Base-by-base conservation (phyloP, 345 rosid genomes). In the Odontarrhena argentea region DNA sequence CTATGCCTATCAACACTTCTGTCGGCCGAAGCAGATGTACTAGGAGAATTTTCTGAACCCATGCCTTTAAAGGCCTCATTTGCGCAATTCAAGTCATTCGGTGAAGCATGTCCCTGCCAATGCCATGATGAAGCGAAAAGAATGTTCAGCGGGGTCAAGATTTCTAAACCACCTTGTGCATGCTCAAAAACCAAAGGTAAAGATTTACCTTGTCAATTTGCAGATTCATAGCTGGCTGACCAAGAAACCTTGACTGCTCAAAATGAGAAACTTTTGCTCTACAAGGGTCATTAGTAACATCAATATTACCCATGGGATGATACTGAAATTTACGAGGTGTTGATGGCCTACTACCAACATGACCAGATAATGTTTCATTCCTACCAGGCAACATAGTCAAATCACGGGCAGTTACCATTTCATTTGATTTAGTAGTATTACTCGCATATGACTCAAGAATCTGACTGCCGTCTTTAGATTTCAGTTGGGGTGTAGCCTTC, bases 241-340 rank as follows among this genome's bases (percentile, higher is more conserved):
- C 63, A 50, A 77, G 63, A 75, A 63, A 60, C 52, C 78, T 82
- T 57, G 85, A 73, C 55, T 70, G 85, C 32, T 77, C 78, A 58
- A 56, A 54, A 71, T 68, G 82, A 40, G 82, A 14, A 60, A 48
- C 65, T 26, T 42, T 63, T 65, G 77, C 83, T 68, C 61, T 59
- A 43, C 80, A 75, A 67, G 83, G 68, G 54, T 83, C 87, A 14
- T 71, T 43, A 67, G 79, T 86, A 55, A 64, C 75, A 75, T 81
- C 89, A 64, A 85, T 60, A 86, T 86, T 82, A 42, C 97, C 97
- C 91, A 86, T 90, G n/a, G 97, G 97, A 80, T 89, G 98, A 76
- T 84, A 87, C 68, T 89, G 93, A 84, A 92, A 89, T 77, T 78
- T 92, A 68, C 87, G 91, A 56, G 73, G 55, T 52, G 63, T 81